phyloP scores from a whole-genome alignment of 2,329 filamentous ascomycete species.

The Alternaria novae-zelandiae region DNA sequence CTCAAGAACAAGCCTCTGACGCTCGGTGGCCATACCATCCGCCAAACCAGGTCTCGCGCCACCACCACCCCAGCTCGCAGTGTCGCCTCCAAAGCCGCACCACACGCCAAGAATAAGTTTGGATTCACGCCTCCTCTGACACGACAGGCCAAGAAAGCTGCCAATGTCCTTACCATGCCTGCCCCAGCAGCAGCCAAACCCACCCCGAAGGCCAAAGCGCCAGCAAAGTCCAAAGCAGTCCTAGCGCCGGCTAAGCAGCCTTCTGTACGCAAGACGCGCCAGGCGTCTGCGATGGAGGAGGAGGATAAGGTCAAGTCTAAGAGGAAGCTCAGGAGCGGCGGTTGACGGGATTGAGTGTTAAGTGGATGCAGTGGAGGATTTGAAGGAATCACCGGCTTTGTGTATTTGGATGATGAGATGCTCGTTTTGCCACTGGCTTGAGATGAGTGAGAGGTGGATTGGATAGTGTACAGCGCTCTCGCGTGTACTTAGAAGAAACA shows the following conservation, averaged over 20 bases:
- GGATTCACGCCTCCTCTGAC: not conserved
- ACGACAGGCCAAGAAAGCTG: not conserved
- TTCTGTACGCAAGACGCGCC: not conserved
- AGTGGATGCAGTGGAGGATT: not conserved
- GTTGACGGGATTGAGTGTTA: not conserved
- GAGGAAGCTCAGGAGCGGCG: not conserved
- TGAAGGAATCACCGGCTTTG: accelerated
- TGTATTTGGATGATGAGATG: not conserved
- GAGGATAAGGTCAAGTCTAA: not conserved
- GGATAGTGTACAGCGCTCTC: not conserved
- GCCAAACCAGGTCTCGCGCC: not conserved
- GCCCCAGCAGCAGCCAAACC: not conserved
- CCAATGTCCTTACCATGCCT: not conserved
- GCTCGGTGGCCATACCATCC: not conserved
- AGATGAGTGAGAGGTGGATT: not conserved
- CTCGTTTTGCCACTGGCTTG: not conserved
- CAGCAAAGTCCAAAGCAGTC: not conserved
- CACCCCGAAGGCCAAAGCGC: not conserved
- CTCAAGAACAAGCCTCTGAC: not conserved
- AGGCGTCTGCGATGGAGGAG: not conserved
- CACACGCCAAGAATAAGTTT: not conserved
- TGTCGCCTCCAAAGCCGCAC: not conserved
- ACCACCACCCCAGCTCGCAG: not conserved
- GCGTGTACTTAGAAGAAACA: not conserved
- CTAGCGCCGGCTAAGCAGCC: not conserved